Conservation (phyloP, 1,284 basidiomycete species). For the Jaminaea rosea region DNA sequence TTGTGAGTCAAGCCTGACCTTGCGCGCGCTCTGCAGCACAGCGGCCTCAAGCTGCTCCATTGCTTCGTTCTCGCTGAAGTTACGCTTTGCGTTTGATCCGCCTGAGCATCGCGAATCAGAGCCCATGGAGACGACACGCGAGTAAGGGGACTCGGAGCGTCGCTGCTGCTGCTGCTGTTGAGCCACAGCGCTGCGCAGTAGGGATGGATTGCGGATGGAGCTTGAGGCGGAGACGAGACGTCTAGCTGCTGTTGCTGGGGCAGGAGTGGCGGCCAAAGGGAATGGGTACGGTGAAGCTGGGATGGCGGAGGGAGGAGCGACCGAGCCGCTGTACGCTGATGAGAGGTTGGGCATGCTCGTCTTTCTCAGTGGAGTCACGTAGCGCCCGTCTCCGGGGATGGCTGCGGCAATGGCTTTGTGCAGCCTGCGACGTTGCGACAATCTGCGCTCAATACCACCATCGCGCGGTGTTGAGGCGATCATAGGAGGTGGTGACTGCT, state of each 20-base stretch:
- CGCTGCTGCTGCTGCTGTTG: background rate
- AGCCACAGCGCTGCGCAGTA: too few relatives aligned
- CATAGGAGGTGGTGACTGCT: background rate
- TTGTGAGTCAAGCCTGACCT: slow-evolving; percentile 7
- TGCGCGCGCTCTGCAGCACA: slow-evolving; percentile 39
- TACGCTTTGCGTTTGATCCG: slow-evolving; percentile 40
- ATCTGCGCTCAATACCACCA: background rate
- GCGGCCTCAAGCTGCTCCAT: slow-evolving; percentile 43
- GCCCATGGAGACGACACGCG: slow-evolving; percentile 17
- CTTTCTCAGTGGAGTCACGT: slow-evolving; percentile 37
- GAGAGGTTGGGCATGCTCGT: slow-evolving; percentile 21
- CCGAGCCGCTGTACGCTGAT: background rate
- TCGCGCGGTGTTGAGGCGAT: background rate
- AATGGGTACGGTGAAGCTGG: slow-evolving; percentile 42
- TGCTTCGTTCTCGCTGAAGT: slow-evolving; percentile 41
- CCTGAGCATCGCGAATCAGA: slow-evolving; percentile 43
- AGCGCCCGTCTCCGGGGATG: slow-evolving; percentile 4
- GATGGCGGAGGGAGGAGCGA: background rate
- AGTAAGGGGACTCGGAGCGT: slow-evolving; percentile 9
- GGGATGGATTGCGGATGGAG: background rate
- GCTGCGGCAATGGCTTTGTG: background rate
- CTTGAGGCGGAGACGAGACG: too few relatives aligned
- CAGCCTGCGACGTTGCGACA: too few relatives aligned
- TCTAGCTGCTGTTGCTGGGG: background rate
- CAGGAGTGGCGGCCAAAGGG: slow-evolving; percentile 15